Evolutionary conservation across 2,329 filamentous ascomycete species (phyloP).

Genomic region (Juglanconis juglandina): DNA sequence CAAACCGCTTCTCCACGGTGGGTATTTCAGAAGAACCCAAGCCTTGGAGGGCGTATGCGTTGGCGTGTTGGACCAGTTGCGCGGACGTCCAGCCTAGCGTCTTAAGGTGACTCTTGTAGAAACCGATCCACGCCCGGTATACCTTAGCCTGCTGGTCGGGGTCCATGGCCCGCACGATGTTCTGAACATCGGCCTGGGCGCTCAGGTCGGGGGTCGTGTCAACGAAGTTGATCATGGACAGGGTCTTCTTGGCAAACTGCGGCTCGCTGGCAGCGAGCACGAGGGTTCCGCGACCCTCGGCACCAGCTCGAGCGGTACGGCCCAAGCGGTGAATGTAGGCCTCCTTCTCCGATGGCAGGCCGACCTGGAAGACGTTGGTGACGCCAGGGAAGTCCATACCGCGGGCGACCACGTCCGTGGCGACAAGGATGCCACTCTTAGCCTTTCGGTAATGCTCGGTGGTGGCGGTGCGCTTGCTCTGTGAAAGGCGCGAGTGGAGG

Average conservation of each 20-base stretch:
- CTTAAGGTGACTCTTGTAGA: constrained; percentile 52
- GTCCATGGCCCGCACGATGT: constrained; percentile 39
- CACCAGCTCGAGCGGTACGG: constrained; percentile 63
- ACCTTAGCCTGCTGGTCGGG: constrained; percentile 42
- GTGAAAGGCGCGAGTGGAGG: constrained; percentile 50
- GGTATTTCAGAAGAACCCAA: constrained; percentile 47
- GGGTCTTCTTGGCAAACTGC: constrained; percentile 46
- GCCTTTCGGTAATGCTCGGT: constrained; percentile 62
- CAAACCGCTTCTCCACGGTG: constrained; percentile 41
- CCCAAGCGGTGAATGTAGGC: constrained; percentile 67
- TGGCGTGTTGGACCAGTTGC: constrained; percentile 48
- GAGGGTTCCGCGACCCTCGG: constrained; percentile 60
- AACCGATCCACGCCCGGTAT: constrained; percentile 57
- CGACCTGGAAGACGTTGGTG: constrained; percentile 63
- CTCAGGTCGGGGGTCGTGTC: constrained; percentile 43
- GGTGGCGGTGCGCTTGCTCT: constrained; percentile 48
- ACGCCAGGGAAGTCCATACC: constrained; percentile 73
- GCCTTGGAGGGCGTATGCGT: constrained; percentile 45
- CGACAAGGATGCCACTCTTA: constrained; percentile 55
- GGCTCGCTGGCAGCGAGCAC: constrained; percentile 52
- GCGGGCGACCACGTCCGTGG: constrained; percentile 68
- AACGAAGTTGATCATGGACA: constrained; percentile 53
- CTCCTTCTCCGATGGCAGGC: constrained; percentile 56
- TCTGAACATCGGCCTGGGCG: constrained; percentile 34
- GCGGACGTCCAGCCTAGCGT: constrained; percentile 38